Evolutionary conservation across 2,329 filamentous ascomycete species (phyloP).

Genomic region (Alternaria sp.): DNA sequence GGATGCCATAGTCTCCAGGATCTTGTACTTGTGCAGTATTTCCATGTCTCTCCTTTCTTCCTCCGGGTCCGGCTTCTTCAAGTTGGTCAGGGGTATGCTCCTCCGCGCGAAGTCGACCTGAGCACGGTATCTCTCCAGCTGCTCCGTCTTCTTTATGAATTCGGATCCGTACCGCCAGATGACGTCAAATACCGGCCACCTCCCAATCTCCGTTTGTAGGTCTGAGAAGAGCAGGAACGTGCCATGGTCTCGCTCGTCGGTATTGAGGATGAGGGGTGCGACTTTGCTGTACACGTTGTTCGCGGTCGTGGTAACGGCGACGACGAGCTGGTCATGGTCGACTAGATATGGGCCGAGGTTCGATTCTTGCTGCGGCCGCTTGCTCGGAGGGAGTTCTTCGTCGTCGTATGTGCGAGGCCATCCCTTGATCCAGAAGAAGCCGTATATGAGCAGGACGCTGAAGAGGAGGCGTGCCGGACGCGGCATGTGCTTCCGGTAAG

Average conservation of each 20-base stretch:
- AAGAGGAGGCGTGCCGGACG: slow-evolving; percentile 35
- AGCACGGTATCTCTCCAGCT: slow-evolving; percentile 49
- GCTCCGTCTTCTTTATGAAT: slow-evolving; percentile 39
- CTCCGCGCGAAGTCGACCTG: slow-evolving; percentile 41
- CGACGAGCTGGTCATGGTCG: slow-evolving; percentile 52
- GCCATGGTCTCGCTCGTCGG: slow-evolving; percentile 41
- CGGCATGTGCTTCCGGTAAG: slow-evolving; percentile 29
- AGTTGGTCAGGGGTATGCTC: slow-evolving; percentile 37
- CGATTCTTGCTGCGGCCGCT: slow-evolving; percentile 24
- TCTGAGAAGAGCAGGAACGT: slow-evolving; percentile 52
- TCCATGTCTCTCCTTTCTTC: slow-evolving; percentile 31
- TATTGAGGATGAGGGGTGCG: slow-evolving; percentile 48
- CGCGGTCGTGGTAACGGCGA: slow-evolving; percentile 65
- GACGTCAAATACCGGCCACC: slow-evolving; percentile 50
- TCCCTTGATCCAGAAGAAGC: slow-evolving; percentile 44
- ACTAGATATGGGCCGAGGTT: slow-evolving; percentile 29
- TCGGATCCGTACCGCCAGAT: slow-evolving; percentile 41
- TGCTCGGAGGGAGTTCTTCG: slow-evolving; percentile 37
- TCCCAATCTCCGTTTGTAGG: slow-evolving; percentile 43
- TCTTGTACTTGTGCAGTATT: slow-evolving; percentile 51
- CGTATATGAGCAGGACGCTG: slow-evolving; percentile 31
- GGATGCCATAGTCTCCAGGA: slow-evolving; percentile 47
- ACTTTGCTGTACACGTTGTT: slow-evolving; percentile 64
- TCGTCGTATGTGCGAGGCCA: slow-evolving; percentile 46
- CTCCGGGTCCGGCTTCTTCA: slow-evolving; percentile 26